Base-by-base conservation (phyloP, 352 stramenopile species). In the Phytophthora syringae region DNA sequence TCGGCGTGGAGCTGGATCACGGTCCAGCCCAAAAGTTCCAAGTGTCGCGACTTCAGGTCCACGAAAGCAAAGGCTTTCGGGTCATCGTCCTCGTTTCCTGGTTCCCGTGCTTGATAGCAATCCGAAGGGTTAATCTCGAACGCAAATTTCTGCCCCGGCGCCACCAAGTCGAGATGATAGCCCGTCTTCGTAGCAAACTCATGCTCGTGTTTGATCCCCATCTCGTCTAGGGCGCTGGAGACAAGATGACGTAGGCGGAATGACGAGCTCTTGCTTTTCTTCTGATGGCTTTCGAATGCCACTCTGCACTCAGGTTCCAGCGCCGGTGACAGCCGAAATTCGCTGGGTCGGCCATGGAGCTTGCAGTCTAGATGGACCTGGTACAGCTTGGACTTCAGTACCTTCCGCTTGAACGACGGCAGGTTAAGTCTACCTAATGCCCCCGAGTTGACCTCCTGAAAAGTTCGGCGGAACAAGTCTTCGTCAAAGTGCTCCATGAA, bases 361-460 rank as follows among this genome's bases (percentile, higher is more conserved):
- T 71, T 39, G 27, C 82, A 88, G 40, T 93, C 82, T 24, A 93
- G 22, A 52, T 93, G 80, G 52, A 90, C 60, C 48, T 90, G 80
- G 45, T 88, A 91, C 61, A 90, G 59, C 62, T 85, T 85, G 15
- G 70, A 67, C 53, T 75, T 78, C 20, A 84, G 66, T 7, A 75
- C 64, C 20, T 57, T 60, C 4, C 76, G 50, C 49, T 82, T 85
- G 42, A 74, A 74, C 15, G 51, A 48, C 15, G 77, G 67, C 11
- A 72, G 36, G 13, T 62, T 51, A 9, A 71, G 54, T 10, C 75
- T 74, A 22, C 88, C 79, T 36, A 90, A 58, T 0, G 62, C 47
- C 3, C 72, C 79, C 4, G 53, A 65, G 49, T 83, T 83, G 2
- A 86, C 57, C 30, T 79, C 67, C 12, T 74, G 15, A 39, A 93